A percentile compares a stretch with the other conserved stretches of the same genome.
These are phyloP conservation scores for Celoporthe dispersa DNA, from an alignment of 2,329 filamentous ascomycete species.

Conservation along the genomic window DNA sequence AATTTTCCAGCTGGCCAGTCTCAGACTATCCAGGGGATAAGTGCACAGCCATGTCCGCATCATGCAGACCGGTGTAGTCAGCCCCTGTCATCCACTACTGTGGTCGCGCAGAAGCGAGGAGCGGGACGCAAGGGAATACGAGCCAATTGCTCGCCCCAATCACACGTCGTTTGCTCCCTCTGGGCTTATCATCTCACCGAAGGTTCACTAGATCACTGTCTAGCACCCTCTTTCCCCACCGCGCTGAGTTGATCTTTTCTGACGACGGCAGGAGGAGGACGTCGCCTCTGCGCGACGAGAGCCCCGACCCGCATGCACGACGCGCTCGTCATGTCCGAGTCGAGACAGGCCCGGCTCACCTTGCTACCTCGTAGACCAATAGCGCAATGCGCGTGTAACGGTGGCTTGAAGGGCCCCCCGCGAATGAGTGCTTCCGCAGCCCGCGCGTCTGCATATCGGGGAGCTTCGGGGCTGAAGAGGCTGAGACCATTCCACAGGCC, in stretches of 20 bases:
- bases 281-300: neutral
- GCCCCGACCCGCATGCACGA: neutral
- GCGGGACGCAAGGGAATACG: neutral
- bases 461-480: neutral
- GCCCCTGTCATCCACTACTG: neutral
- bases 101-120: neutral
- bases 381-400: constrained; percentile 9
- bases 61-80: neutral
- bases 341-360: neutral
- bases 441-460: neutral
- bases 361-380: neutral
- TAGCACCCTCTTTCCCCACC: neutral
- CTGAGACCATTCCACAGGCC: neutral
- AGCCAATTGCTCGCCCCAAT: neutral
- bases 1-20: neutral
- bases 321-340: constrained; percentile 2
- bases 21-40: neutral
- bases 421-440: neutral
- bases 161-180: neutral
- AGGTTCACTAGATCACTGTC: neutral
- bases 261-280: neutral
- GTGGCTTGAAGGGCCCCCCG: neutral
- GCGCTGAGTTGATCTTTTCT: neutral
- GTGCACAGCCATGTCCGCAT: neutral
- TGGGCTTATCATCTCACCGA: neutral